Evolutionary conservation across 1,284 basidiomycete species (phyloP).

Genomic region (Sanguinoderma infundibulare): DNA sequence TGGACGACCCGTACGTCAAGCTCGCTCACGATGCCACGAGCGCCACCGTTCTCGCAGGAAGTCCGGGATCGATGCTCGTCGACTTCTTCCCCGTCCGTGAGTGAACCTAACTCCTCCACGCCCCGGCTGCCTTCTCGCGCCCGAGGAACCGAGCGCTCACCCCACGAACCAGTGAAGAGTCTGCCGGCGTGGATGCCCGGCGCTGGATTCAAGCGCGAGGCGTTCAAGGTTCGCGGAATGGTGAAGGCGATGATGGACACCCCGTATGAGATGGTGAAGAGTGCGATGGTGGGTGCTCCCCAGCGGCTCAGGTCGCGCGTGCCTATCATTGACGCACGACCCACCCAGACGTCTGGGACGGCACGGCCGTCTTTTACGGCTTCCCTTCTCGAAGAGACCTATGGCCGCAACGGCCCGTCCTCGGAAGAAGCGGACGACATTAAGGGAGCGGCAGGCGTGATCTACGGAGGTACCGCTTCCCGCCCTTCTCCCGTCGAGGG

Average conservation of each 20-base stretch:
- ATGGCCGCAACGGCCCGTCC: conserved; percentile 19
- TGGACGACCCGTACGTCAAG: conserved; percentile 32
- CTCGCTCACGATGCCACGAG: conserved; percentile 51
- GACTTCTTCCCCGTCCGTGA: conserved; percentile 59
- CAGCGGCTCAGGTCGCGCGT: not conserved
- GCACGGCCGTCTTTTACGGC: conserved; percentile 57
- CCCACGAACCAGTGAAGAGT: conserved; percentile 39
- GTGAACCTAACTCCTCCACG: conserved; percentile 29
- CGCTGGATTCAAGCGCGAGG: conserved; percentile 56
- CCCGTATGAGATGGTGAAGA: conserved; percentile 57
- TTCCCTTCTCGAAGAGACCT: conserved; percentile 45
- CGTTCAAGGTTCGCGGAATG: conserved; percentile 40
- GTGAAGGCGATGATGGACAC: conserved; percentile 49
- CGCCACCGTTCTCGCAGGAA: conserved; percentile 52
- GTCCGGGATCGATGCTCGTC: conserved; percentile 56
- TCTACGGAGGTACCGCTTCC: conserved; percentile 44
- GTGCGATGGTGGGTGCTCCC: conserved; percentile 48
- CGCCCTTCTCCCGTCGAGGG: not conserved
- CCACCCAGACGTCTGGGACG: conserved; percentile 40
- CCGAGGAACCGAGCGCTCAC: not conserved
- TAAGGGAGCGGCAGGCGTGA: conserved; percentile 56
- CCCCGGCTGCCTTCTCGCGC: not conserved
- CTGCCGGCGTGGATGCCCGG: conserved; percentile 63
- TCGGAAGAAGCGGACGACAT: conserved; percentile 54
- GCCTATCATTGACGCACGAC: not conserved